phyloP scores from a whole-genome alignment of 805 yeast species.

The Suhomyces canberraensis region DNA sequence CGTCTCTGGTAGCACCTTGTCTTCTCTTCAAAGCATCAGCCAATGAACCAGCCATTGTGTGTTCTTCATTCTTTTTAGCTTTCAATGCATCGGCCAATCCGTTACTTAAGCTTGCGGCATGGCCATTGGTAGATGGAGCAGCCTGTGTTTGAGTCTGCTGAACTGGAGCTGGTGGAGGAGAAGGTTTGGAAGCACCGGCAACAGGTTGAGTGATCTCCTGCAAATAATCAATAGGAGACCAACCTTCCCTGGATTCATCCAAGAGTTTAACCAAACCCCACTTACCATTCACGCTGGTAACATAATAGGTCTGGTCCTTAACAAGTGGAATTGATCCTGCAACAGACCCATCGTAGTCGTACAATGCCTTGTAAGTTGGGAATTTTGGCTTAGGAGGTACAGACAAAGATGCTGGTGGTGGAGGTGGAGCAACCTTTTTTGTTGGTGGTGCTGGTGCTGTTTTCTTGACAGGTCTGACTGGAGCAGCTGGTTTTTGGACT shows the following conservation, averaged over 20 bases:
- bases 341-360: slow-evolving; percentile 86
- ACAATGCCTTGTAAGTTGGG: slow-evolving; percentile 82
- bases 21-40: slow-evolving; percentile 85
- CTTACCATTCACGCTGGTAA: slow-evolving; percentile 75
- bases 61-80: slow-evolving; percentile 60
- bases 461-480: slow-evolving; percentile 28
- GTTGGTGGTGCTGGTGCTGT: slow-evolving; percentile 64
- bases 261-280: slow-evolving; percentile 89
- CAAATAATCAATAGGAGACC: slow-evolving; percentile 97
- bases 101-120: slow-evolving; percentile 35
- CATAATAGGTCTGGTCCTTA: slow-evolving; percentile 72
- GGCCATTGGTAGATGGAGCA: background rate
- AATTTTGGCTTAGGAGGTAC: slow-evolving; percentile 52
- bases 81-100: slow-evolving; percentile 69
- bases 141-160: slow-evolving; percentile 21
- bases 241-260: slow-evolving; percentile 81
- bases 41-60: slow-evolving; percentile 71
- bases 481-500: slow-evolving; percentile 17
- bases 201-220: slow-evolving; percentile 52
- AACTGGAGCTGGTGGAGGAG: slow-evolving; percentile 40
- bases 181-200: slow-evolving; percentile 19
- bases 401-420: slow-evolving; percentile 57
- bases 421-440: slow-evolving; percentile 42
- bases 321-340: slow-evolving; percentile 74
- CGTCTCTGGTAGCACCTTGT: slow-evolving; percentile 59